Base-by-base conservation (phyloP, 2,329 filamentous ascomycete species). In the Botrytis porri region DNA sequence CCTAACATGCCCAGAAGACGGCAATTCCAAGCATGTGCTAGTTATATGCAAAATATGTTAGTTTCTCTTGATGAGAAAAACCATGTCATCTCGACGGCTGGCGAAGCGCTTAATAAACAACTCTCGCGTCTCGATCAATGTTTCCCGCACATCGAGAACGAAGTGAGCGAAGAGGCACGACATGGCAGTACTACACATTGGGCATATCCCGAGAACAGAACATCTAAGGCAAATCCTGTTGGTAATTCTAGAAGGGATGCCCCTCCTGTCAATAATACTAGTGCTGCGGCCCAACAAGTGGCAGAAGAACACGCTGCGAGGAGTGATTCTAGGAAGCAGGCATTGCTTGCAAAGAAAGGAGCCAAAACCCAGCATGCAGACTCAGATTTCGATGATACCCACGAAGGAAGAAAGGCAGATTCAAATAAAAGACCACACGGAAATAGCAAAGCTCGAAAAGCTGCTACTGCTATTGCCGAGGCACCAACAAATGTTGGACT, bases 11-110 rank as follows among this genome's bases (percentile, higher is more conserved):
- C 87, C 70, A 89, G 91, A 76, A 90, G 93, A 76, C 88, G 92
- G 79, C 85, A 95, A 60, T 97, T 95, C 81, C 89, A 90, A 78
- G 90, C 93, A 74, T 90, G 95, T 70, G 91, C 94, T 54, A 87
- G 90, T 78, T 91, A 92, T 76, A 91, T 97, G 70, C 89, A 92
- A 76, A 92, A 95, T 78, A 92, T 98, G 86, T 89, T 98, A 62
- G 89, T 94, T 65, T 95, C 95, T 1, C 88, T 98, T 54, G 96
- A 99, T 80, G 96, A 99, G 83, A 99, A 99, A 84, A 97, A 98
- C 77, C 95, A 98, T 78, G 96, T 99, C 77, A 92, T 98, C 73
- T 92, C 93, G 54, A 97, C 95, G 25, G 95, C 96, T 71, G 96
- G 95, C 79, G 93, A 97, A 77, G 93, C 95, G 63, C 88, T 98